Evolutionary conservation across 2,329 filamentous ascomycete species (phyloP), one percentile per base, ranked within the genome.

Genomic region (Xylariaceae sp.): DNA sequence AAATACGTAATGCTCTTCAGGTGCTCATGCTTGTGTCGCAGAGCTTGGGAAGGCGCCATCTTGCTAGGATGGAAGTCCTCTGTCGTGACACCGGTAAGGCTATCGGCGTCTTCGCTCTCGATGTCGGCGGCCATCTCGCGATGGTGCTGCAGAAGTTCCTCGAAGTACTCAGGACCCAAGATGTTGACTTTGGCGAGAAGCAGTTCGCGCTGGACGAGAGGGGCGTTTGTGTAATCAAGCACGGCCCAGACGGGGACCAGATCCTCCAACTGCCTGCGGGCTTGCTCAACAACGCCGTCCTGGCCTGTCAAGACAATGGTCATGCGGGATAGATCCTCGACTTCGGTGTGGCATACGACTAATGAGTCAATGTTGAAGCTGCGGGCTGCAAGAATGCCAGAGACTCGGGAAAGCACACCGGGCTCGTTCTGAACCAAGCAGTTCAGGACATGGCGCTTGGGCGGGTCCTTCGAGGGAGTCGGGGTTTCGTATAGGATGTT

Each of bases 291-390:
- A 33, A 97, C 92, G 47, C 92, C 92, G 64, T 97, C 94, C 72
- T 96, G 91, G 12, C 94, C 94, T 48, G 90, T 90, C 45, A 99
- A 80, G 58, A 99, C 94, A 65, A 99, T 97, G 49, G 94, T 99
- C 94, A 99, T 99, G 66, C 94, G 90, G 32, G 90, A 96, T 46
- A 99, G 79, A 65, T 99, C 94, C 62, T 92, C 89, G 22, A 99
- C 91, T 73, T 99, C 94, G 55, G 94, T 99, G 72, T 89, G 94
- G 77, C 94, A 99, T 54, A 99, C 94, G 48, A 99, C 94, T 56
- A 99, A 78, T 47, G 89, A 95, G 79, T 99, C 94, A 65, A 99
- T 99, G 77, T 99, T 99, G 83, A 99, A 99, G 58, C 94, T 94
- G 51, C 94, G 84, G 39, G 94, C 94, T 11, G 94, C 94, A 32